Evolutionary conservation across 2,329 filamentous ascomycete species (phyloP).

Genomic region (Stachybotrys chartarum): DNA sequence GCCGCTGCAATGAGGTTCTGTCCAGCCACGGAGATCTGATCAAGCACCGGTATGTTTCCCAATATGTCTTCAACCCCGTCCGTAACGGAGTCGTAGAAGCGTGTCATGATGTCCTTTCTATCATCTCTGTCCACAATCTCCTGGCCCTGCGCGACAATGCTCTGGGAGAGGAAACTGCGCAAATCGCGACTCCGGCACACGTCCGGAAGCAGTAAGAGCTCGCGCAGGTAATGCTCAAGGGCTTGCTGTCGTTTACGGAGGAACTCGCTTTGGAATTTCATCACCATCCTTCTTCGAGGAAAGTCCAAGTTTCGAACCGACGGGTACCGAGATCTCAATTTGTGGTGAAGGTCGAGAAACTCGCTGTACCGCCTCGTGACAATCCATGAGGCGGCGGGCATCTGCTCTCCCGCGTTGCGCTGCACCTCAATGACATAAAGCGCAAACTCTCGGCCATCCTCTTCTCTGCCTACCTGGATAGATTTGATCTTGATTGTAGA

Average conservation of each 20-base stretch:
- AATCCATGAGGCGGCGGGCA: conserved; percentile 92
- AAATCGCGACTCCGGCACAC: conserved; percentile 92
- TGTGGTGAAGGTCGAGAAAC: conserved; percentile 92
- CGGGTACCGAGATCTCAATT: conserved; percentile 74
- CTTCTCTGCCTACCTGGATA: conserved; percentile 85
- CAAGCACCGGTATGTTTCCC: conserved; percentile 89
- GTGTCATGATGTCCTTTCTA: conserved; percentile 82
- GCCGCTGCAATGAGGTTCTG: conserved; percentile 83
- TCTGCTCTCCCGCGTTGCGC: conserved; percentile 84
- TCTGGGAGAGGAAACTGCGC: conserved; percentile 85
- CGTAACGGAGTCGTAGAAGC: conserved; percentile 92
- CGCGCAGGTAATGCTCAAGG: conserved; percentile 76
- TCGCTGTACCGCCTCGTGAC: conserved; percentile 93
- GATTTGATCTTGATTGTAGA: conserved; percentile 86
- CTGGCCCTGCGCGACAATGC: conserved; percentile 62
- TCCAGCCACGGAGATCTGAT: conserved; percentile 86
- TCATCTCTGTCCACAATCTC: conserved; percentile 51
- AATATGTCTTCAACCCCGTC: conserved; percentile 98
- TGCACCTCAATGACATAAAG: conserved; percentile 91
- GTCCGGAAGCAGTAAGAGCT: conserved; percentile 79
- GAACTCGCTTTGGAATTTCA: conserved; percentile 96
- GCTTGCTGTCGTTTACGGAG: conserved; percentile 79
- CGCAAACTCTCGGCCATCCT: conserved; percentile 88
- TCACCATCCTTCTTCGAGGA: conserved; percentile 81
- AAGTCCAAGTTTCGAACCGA: conserved; percentile 89